phyloP scores from a whole-genome alignment of 1,284 basidiomycete species.

The Ustilago bromivora region DNA sequence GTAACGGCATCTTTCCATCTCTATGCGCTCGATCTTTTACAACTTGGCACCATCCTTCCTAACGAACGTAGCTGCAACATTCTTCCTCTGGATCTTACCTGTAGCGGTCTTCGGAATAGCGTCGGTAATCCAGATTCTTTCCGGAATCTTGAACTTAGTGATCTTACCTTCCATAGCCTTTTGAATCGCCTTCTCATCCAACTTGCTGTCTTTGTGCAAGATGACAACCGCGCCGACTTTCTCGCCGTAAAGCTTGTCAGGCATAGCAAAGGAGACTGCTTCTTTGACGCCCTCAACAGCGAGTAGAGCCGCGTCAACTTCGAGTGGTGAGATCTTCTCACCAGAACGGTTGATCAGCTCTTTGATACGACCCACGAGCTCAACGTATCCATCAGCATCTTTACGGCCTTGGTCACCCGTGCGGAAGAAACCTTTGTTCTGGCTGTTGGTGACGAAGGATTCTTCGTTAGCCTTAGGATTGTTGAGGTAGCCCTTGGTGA shows the following conservation, averaged over 20 bases:
- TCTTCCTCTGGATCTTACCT: constrained; percentile 67
- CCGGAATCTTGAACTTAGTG: constrained; percentile 70
- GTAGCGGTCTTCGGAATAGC: constrained; percentile 70
- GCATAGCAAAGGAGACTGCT: constrained; percentile 71
- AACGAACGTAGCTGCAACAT: constrained; percentile 62
- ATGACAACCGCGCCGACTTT: constrained; percentile 70
- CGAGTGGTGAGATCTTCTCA: constrained; percentile 78
- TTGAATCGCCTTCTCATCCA: constrained; percentile 60
- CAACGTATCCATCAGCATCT: constrained; percentile 76
- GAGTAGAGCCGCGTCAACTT: constrained; percentile 74
- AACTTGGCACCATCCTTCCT: constrained; percentile 52
- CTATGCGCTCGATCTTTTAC: not conserved
- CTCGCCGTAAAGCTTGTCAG: constrained; percentile 69
- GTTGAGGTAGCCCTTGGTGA: constrained; percentile 72
- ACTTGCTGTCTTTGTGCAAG: constrained; percentile 42
- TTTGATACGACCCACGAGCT: constrained; percentile 70
- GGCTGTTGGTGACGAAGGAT: constrained; percentile 66
- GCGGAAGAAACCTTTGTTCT: constrained; percentile 72
- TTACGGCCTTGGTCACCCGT: constrained; percentile 78
- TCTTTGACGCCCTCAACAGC: constrained; percentile 73
- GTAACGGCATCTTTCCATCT: not conserved
- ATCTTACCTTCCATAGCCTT: constrained; percentile 60
- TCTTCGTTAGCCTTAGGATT: constrained; percentile 71
- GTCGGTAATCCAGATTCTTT: constrained; percentile 69
- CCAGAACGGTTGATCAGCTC: constrained; percentile 73